phyloP scores from a whole-genome alignment of 257 asterid species.

The Avicennia marina region DNA sequence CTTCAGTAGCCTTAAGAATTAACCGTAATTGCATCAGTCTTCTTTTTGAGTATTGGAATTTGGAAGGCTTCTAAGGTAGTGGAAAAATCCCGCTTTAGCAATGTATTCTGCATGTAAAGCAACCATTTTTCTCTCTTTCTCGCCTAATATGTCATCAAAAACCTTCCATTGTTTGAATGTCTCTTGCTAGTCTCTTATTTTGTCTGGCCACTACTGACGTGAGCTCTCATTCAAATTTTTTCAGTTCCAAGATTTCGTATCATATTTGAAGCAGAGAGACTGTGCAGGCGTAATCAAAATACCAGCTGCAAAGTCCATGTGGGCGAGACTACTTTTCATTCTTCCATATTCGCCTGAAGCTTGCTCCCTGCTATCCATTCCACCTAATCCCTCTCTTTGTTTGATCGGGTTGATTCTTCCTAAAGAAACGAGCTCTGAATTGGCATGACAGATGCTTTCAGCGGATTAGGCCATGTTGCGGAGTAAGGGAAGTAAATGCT shows the following conservation, averaged over 20 bases:
- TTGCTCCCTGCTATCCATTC: conserved; percentile 68
- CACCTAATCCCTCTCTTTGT: conserved; percentile 74
- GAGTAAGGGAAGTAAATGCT: no score
- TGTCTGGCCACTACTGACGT: neutral
- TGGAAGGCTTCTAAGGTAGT: neutral
- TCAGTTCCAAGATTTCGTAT: conserved; percentile 82
- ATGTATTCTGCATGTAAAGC: no score
- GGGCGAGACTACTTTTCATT: conserved; percentile 85
- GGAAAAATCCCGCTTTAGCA: no score
- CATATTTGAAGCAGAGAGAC: conserved; percentile 89
- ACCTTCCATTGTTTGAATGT: neutral
- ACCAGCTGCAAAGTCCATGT: conserved; percentile 60
- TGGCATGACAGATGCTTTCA: no score
- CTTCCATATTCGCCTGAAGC: conserved; percentile 71
- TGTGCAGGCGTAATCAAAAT: conserved; percentile 95
- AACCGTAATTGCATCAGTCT: no score
- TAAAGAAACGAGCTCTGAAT: conserved; percentile 61
- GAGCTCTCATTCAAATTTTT: conserved; percentile 1
- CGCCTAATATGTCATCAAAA: neutral
- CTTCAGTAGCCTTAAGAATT: neutral
- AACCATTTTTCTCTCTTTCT: neutral
- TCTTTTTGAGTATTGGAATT: neutral
- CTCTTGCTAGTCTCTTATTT: neutral
- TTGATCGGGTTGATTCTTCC: conserved; percentile 80
- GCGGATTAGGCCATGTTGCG: no score